Evolutionary conservation across 129 eudicot species (phyloP), one percentile per base, ranked within the genome.

Genomic region (Pseudognaphalium luteoalbum): DNA sequence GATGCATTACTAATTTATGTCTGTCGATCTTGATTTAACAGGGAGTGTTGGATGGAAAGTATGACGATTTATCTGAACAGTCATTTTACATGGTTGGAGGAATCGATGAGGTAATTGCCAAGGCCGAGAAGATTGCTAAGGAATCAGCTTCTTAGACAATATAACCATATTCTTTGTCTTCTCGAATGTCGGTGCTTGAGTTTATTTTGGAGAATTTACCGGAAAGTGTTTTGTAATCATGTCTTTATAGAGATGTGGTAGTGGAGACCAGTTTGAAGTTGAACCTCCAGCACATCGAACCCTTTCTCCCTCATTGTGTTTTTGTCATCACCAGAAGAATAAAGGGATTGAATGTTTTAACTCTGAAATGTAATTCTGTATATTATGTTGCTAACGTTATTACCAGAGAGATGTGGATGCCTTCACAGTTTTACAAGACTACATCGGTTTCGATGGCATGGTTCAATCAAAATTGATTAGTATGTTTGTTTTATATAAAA

Each of bases 71-170:
- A 59, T 44, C 77, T 1, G 68, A 73, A 73, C 77, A 73, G 57
- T 73, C 77, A 47, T 73, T 59, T 34, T 73, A 73, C 68, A 73
- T 73, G 77, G 77, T 73, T 73, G 68, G 77, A 73, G 77, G 77
- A 35, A 73, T 73, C 58, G 77, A 73, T 15, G 77, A 73, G 35
- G 77, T 73, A 37, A 73, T 73, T 25, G 77, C 77, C 25, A 73
- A 73, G 77, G 77, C 57, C 39, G 77, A 73, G 77, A 73, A 58
- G 77, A 73, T 73, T 10, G 77, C 77, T 54, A 73, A 73, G 58
- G 77, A 73, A 78, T 70, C 86, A 74, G 85, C 95, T 29, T 71
- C 96, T 29, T 90, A 75, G 63, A 75, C 62, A 17, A 65, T 17
- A 6, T n/a, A 65, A 65, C 25, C 50, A 32, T 39, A 33, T 64